A percentile compares a stretch with the other conserved stretches of the same genome.
These are phyloP conservation scores for Cymbidium sinense DNA, from an alignment of 106 monocot species.

Conservation along the genomic window DNA sequence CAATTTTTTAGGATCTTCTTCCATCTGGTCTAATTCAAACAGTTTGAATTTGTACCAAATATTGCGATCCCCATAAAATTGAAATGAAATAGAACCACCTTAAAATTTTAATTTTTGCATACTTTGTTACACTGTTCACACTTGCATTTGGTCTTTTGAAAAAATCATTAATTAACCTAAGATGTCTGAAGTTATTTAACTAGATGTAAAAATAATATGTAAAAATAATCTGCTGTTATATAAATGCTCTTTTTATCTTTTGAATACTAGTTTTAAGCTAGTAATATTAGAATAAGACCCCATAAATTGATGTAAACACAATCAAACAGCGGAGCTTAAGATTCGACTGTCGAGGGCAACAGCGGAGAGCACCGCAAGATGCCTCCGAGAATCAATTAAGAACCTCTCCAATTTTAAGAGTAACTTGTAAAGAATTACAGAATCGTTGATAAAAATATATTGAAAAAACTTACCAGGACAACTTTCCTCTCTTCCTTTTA, in stretches of 20 bases:
- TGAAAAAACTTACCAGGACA: too few relatives aligned
- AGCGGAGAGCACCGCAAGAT: too few relatives aligned
- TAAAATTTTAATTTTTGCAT: neutral
- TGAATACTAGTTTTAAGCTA: neutral
- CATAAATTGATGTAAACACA: too few relatives aligned
- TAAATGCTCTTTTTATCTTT: neutral
- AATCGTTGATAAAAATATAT: too few relatives aligned
- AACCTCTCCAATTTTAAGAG: too few relatives aligned
- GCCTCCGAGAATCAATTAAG: too few relatives aligned
- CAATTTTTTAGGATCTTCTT: neutral
- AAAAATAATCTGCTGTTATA: neutral
- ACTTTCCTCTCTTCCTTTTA: too few relatives aligned
- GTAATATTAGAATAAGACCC: neutral
- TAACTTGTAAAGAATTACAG: too few relatives aligned
- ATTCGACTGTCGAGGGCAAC: too few relatives aligned
- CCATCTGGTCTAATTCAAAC: neutral
- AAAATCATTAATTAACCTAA: neutral
- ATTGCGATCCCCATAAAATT: neutral
- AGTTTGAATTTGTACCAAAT: too few relatives aligned
- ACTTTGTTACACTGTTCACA: too few relatives aligned
- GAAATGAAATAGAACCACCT: neutral
- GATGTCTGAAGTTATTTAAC: neutral
- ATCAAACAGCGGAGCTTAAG: too few relatives aligned
- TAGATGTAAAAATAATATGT: neutral
- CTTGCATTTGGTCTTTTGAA: neutral